These are phyloP conservation scores for Bigelowiella natans DNA, from an alignment of 78 protist genomes.

Conservation along the genomic window DNA sequence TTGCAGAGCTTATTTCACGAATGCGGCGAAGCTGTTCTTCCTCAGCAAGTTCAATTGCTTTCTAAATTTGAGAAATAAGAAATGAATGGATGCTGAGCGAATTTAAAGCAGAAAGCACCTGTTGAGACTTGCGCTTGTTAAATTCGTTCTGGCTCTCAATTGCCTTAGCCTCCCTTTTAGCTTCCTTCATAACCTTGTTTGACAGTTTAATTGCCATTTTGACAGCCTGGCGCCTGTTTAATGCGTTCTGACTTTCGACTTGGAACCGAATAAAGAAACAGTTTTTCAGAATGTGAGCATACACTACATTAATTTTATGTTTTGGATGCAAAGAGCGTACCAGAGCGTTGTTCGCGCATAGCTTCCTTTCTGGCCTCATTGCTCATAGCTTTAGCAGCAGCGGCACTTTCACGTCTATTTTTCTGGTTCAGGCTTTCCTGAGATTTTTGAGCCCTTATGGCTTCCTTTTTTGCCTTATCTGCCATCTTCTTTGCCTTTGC, in stretches of 20 bases:
- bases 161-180: neutral
- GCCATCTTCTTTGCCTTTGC: neutral
- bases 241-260: neutral
- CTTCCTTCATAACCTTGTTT: neutral
- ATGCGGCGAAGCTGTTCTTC: neutral
- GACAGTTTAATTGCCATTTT: neutral
- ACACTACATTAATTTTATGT: neutral
- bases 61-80: neutral
- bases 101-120: neutral
- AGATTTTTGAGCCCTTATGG: neutral
- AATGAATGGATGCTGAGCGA: neutral
- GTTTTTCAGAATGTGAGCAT: neutral
- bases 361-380: neutral
- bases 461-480: neutral
- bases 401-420: neutral
- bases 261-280: neutral
- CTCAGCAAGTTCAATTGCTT: neutral
- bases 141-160: neutral
- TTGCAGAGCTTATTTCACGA: neutral
- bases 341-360: neutral
- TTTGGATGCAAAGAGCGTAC: neutral
- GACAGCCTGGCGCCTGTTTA: neutral
- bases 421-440: neutral
- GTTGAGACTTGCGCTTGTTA: neutral
- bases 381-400: neutral